Evolutionary conservation across 768 basidiomycete genomes (phyloP), one percentile per base, ranked within the genome.

Genomic region (Lactarius akahatsu): DNA sequence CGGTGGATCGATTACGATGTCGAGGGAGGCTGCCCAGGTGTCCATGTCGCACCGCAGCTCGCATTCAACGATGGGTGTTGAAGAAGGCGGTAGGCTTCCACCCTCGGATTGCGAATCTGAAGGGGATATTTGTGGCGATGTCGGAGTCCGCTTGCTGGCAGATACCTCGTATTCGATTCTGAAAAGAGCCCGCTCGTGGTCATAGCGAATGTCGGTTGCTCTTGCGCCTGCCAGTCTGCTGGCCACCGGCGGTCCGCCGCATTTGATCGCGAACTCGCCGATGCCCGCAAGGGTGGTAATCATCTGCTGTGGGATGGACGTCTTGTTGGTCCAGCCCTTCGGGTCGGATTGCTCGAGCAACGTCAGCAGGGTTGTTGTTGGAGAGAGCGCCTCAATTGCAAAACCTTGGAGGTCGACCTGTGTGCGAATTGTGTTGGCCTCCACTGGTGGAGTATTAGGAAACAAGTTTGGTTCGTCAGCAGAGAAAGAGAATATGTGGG

Each of bases 341-440:
- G 95, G 95, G 75, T 99, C 96, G 13, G 93, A 95, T 76, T 98
- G 97, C 73, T 98, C 96, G 5, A 99, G 83, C 1, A 99, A 80
- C 0, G 95, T 97, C 67, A 99, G 86, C 13, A 92, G 85, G 0
- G 96, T 97, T 2, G 97, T 98, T 2, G 87, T 98, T 0, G 96
- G 97, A 0, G 96, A 98, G 10, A 99, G 80, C 0, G 91, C 85
- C 76, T 98, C 96, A 71, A 99, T 94, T 0, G 96, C 92, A 92
- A 96, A 98, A 57, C 96, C 97, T 78, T 94, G 95, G n/a, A 99
- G 80, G 74, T 97, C 95, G n/a, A 96, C 89, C 75, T 98, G 96
- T 0, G 92, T 93, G 8, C 96, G 90, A 68, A 97, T 96, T 59
- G 90, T 83, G 70, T 85, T 90, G 0, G 90, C 87, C 58, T 91